These are phyloP conservation scores for Termitomyces sp. DNA, from an alignment of 768 basidiomycete species.

Conservation along the genomic window DNA sequence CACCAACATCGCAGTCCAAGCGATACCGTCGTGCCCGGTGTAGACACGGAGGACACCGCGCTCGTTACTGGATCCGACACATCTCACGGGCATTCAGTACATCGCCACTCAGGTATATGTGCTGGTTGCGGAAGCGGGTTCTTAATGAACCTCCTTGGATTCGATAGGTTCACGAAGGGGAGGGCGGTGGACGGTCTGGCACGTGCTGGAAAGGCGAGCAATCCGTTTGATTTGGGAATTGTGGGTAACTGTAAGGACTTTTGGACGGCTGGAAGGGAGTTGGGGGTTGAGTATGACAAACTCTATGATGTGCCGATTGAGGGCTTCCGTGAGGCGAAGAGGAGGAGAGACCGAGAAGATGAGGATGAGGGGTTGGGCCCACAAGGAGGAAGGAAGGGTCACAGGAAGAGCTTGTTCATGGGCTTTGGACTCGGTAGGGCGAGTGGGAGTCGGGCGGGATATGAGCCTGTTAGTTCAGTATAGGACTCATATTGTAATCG, in stretches of 20 bases:
- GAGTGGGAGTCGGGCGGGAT: conserved; percentile 48
- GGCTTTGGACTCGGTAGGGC: conserved; percentile 44
- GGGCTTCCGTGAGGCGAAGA: conserved; percentile 75
- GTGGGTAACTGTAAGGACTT: conserved; percentile 86
- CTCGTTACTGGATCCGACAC: conserved; percentile 25
- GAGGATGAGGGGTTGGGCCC: conserved; percentile 35
- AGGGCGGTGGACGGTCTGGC: conserved; percentile 85
- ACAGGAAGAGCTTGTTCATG: conserved; percentile 51
- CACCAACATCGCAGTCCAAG: conserved; percentile 29
- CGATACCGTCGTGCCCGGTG: conserved; percentile 29
- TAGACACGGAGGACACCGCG: conserved; percentile 43
- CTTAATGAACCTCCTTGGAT: conserved; percentile 85
- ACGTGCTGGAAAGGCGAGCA: conserved; percentile 67
- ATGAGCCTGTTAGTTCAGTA: conserved; percentile 65
- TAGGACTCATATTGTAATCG: conserved; percentile 13
- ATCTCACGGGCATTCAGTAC: conserved; percentile 26
- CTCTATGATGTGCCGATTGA: conserved; percentile 87
- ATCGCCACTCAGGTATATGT: conserved; percentile 40
- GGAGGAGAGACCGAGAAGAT: conserved; percentile 52
- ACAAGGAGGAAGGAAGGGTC: conserved; percentile 23
- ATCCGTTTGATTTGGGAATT: conserved; percentile 88
- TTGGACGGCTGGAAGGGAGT: conserved; percentile 80
- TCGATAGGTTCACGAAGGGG: conserved; percentile 92
- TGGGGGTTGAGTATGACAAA: conserved; percentile 87
- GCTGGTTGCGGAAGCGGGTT: conserved; percentile 53